Percentiles rank a stretch among this genome's conserved stretches.
Evolutionary conservation across 192 early-diverging fungal species (phyloP).

Genomic region (Mortierella antarctica): DNA sequence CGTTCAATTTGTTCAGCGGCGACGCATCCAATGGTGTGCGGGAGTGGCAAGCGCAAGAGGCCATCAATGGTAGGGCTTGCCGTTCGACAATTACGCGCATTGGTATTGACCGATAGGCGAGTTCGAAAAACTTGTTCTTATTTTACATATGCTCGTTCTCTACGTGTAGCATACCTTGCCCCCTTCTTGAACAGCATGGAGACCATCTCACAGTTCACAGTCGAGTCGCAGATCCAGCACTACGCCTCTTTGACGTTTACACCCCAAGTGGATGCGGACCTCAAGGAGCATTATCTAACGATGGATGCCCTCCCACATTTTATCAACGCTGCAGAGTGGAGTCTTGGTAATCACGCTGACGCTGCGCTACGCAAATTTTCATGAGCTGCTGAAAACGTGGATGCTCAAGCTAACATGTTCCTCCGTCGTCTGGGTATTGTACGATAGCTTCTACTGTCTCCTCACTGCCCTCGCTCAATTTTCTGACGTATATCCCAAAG

Average conservation of each 20-base stretch:
- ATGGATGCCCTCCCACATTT: conserved; percentile 87
- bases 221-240: conserved; percentile 89
- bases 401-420: background rate
- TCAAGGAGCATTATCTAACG: conserved; percentile 65
- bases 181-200: conserved; percentile 80
- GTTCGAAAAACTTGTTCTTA: background rate
- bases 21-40: conserved; percentile 74
- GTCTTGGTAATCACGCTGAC: conserved; percentile 68
- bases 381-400: background rate
- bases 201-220: conserved; percentile 76
- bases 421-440: background rate
- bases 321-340: conserved; percentile 97
- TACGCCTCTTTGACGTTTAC: conserved; percentile 81
- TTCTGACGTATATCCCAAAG: conserved; percentile 89
- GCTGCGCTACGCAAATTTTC: background rate
- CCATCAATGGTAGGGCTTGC: conserved; percentile 62
- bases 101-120: background rate
- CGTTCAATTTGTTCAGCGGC: conserved; percentile 89
- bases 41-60: conserved; percentile 87
- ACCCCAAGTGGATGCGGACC: conserved; percentile 59
- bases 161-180: conserved; percentile 63
- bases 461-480: conserved; percentile 85
- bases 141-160: background rate
- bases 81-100: background rate
- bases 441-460: conserved; percentile 84